phyloP scores from a whole-genome alignment of 306 rosid species.

The Ziziphus jujuba region DNA sequence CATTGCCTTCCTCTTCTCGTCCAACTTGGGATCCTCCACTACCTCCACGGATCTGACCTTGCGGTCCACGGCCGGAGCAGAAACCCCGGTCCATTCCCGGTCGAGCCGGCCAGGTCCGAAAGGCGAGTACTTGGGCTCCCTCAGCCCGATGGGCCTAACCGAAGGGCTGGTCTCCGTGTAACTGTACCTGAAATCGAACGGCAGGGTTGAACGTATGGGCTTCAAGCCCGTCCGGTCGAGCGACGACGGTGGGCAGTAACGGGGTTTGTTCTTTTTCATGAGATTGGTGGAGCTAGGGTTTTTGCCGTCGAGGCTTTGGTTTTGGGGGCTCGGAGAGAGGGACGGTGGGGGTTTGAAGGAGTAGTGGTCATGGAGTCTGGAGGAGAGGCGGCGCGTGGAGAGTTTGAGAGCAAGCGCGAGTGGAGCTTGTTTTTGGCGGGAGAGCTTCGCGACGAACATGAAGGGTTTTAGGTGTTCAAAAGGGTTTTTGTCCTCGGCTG shows the following conservation, averaged over 20 bases:
- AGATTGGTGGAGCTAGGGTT: constrained; percentile 29
- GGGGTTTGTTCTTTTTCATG: constrained; percentile 52
- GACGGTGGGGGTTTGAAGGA: constrained; percentile 58
- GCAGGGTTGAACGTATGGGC: constrained; percentile 60
- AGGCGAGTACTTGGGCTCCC: constrained; percentile 90
- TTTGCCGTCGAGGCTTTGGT: constrained; percentile 27
- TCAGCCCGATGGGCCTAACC: constrained; percentile 78
- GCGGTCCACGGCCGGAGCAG: constrained; percentile 79
- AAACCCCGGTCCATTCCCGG: constrained; percentile 84
- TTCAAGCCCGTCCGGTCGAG: constrained; percentile 54
- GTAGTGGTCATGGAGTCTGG: constrained; percentile 72
- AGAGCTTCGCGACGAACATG: constrained; percentile 49
- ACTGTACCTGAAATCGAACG: constrained; percentile 83
- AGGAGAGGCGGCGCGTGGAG: constrained; percentile 59
- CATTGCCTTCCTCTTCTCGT: constrained; percentile 54
- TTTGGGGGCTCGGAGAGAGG: constrained; percentile 44
- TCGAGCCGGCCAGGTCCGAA: constrained; percentile 79
- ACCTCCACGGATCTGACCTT: constrained; percentile 61
- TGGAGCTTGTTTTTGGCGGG: constrained; percentile 50
- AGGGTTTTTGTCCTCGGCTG: too few species aligned
- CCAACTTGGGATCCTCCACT: constrained; percentile 57
- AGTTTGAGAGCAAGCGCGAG: constrained; percentile 17
- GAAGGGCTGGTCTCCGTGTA: constrained; percentile 73
- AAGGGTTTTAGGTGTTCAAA: constrained; percentile 1
- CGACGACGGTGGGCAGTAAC: constrained; percentile 67